A percentile compares a stretch with the other conserved stretches of the same genome.
Evolutionary conservation across 805 yeast genomes (phyloP).

Genomic region (Candida chilensis): DNA sequence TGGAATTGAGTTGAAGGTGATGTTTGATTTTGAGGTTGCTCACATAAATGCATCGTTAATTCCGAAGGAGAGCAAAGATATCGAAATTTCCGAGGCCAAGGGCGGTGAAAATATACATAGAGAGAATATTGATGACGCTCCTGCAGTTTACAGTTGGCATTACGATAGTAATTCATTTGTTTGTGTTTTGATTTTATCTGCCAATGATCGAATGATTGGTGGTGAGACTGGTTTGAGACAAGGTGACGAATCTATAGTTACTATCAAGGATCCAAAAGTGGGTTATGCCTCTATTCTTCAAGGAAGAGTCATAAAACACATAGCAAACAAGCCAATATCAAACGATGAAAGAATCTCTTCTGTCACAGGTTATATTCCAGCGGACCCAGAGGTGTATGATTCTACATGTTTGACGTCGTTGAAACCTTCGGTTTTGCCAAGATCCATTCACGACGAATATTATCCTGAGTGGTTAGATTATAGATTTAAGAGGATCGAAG

Average conservation of each 20-base stretch:
- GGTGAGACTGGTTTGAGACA: slow-evolving; percentile 39
- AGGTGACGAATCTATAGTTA: slow-evolving; percentile 20
- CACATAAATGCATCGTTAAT: slow-evolving; percentile 19
- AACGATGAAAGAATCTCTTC: slow-evolving; percentile 30
- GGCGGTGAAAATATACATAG: slow-evolving; percentile 9
- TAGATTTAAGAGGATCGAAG: slow-evolving; percentile 20
- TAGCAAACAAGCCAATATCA: slow-evolving; percentile 12
- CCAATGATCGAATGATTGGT: slow-evolving; percentile 36
- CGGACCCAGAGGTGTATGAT: slow-evolving; percentile 22
- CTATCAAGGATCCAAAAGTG: slow-evolving; percentile 10
- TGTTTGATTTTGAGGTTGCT: slow-evolving; percentile 30
- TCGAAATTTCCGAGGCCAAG: slow-evolving; percentile 3
- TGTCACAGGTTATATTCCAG: slow-evolving; percentile 32
- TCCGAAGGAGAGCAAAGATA: slow-evolving; percentile 8
- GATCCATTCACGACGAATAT: slow-evolving; percentile 24
- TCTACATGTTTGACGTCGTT: slow-evolving; percentile 29
- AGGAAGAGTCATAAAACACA: slow-evolving; percentile 13
- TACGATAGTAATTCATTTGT: slow-evolving; percentile 37
- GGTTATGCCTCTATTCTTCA: slow-evolving; percentile 13
- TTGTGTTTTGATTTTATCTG: slow-evolving; percentile 38
- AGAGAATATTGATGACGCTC: slow-evolving; percentile 22
- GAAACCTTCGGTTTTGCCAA: slow-evolving; percentile 25
- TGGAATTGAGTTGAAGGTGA: slow-evolving; percentile 25
- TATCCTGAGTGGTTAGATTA: slow-evolving; percentile 29
- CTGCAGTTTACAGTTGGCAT: slow-evolving; percentile 39